Base-by-base conservation (phyloP, 305 asterid genomes). In the Solanum hybrid region DNA sequence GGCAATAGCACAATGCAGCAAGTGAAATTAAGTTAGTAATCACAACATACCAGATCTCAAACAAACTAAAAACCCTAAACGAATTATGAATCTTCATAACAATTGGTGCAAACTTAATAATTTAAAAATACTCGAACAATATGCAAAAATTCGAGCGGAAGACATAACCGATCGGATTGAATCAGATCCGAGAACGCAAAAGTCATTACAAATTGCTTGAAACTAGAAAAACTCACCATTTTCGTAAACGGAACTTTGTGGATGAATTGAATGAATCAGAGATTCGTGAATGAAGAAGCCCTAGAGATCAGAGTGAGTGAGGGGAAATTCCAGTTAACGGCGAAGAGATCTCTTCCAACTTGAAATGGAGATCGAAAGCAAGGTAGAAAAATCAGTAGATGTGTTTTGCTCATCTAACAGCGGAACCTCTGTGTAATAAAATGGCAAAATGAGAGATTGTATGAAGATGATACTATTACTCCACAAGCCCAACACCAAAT, bases 21-120 rank as follows among this genome's bases (percentile, higher is more conserved):
- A 88, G 81, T 22, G 78, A 69, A 90, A 90, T 82, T 57, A 69
- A 84, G 83, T 81, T 46, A 81, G 80, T 51, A 51, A 88, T 26
- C 83, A 78, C 86, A 83, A 24, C 75, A 34, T 26, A 64, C 7
- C 80, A 77, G 87, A 81, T 82, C 91, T 42, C 90, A 34, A 29
- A 14, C 39, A 83, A 46, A 4, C 39, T 29, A 26, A 83, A 83
- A 83, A 46, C 87, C 74, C 69, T 83, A 46, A 83, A 46, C 28
- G 11, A 82, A 8, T 40, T 26, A 40, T 40, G 39, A 83, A 37
- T 80, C 67, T 37, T 80, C 64, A 11, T 24, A 39, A 80, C 35
- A 80, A 80, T 11, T 12, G 31, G 4, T 80, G n/a, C 34, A 20
- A 80, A 82, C 37, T 42, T 2, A 82, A 1, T 42, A 18, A 42